These are phyloP conservation scores for Nannochloropsis gaditana DNA, from an alignment of 108 stramenopile genomes.

Conservation along the genomic window DNA sequence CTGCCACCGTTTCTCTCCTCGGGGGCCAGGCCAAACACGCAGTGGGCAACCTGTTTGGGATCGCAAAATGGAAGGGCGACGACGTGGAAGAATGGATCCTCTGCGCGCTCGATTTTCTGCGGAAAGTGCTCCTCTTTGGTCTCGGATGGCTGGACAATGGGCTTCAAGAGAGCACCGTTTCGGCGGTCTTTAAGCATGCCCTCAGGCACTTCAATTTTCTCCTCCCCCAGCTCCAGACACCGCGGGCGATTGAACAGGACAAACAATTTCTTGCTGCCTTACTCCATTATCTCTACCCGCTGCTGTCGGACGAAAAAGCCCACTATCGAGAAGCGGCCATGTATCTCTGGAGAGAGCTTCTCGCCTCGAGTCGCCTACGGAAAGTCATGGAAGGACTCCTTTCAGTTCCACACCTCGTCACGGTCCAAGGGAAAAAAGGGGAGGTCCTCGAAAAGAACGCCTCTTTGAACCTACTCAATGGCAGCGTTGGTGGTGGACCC, in stretches of 20 bases:
- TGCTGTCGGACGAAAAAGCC: not conserved
- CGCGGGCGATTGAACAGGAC: not conserved
- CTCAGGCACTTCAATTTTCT: not conserved
- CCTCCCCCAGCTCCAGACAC: not conserved
- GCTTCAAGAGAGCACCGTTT: not conserved
- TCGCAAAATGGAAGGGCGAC: not conserved
- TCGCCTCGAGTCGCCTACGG: not conserved
- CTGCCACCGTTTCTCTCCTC: not conserved
- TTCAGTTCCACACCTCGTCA: not conserved
- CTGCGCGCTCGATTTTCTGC: not conserved
- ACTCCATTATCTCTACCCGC: not conserved
- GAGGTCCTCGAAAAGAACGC: not conserved
- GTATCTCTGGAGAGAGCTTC: not conserved
- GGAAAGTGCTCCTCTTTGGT: not conserved
- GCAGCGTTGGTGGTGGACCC: not conserved
- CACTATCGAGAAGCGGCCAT: not conserved
- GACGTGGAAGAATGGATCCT: not conserved
- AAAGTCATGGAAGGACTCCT: not conserved
- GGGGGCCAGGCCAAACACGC: not conserved
- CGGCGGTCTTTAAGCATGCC: not conserved
- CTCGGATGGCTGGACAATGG: not conserved
- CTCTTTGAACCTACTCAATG: not conserved
- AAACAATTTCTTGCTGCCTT: not conserved
- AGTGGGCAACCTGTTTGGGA: not conserved
- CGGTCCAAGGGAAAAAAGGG: not conserved